Evolutionary conservation across 768 basidiomycete species (phyloP), one percentile per base, ranked within the genome.

Genomic region (Galerina sulciceps): DNA sequence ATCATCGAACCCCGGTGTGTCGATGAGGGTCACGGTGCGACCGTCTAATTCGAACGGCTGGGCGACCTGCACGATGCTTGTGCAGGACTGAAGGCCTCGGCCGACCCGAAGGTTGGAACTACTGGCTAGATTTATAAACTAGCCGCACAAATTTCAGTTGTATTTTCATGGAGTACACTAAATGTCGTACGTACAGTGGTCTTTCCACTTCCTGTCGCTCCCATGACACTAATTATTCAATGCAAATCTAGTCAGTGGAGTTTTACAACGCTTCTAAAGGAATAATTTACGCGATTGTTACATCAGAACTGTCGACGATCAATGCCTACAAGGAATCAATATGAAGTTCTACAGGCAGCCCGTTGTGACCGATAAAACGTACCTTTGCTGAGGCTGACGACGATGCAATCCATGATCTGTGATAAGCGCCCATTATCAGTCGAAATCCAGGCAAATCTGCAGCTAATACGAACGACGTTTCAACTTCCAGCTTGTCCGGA

Each of bases 1-100:
- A 63, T 86, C 83, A 57, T 85, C 85, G 54, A 86, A 85, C 3
- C 85, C 85, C 0, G 85, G 84, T 0, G 84, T 86, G 60, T 86
- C 85, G 44, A 86, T 76, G 13, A 86, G 67, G 0, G 71, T 78
- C 22, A 85, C 73, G 8, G 51, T 58, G 6, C 69, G 69, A 4
- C 76, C 80, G 35, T 80, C 76, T 4, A 83, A 63, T 18, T 69
- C 56, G 61, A 85, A 82, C 0, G 78, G 69, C 9, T 71, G 55
- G 0, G 79, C 72, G 3, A 75, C 69, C 51, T 79, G 73, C 2
- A 86, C 77, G 9, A 68, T 67, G 40, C 67, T 72, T 1, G 85
- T 86, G 60, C 81, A 85, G 10, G 84, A 86, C 52, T 77, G 68
- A 22, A 84, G 69, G 8, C 75, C 76, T 4, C 63, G 63, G 8